Evolutionary conservation across 1,139 yeast genomes (phyloP), one percentile per base, ranked within the genome.

Genomic region (Saccharomyces uvarum): DNA sequence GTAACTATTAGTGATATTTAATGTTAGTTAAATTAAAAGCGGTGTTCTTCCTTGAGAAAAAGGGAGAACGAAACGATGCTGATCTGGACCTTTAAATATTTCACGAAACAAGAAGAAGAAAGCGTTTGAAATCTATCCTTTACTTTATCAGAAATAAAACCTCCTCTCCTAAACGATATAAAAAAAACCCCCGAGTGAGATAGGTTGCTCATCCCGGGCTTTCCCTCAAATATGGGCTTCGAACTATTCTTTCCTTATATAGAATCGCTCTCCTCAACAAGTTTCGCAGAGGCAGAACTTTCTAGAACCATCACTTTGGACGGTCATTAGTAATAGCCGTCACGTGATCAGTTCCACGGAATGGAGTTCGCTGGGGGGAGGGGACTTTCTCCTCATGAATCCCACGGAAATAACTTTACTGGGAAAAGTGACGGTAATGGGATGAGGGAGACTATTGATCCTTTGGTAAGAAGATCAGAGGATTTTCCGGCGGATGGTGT

Each of bases 201-300:
- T 38, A 11, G 21, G 44, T 19, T 38, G n/a, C 44, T 38, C 44
- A 38, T 38, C 44, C 44, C 44, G 44, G 44, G 44, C 44, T 9
- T 38, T 19, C 44, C 44, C 44, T 26, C 5, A 24, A 38, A 38
- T 16, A 19, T 19, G 26, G 44, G n/a, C n/a, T 38, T 38, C 44
- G 24, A 38, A 38, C 44, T 38, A 38, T 9, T 38, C 44, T 38
- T 38, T 19, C 44, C 44, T 38, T 38, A 38, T 38, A 38, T 38
- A 38, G 44, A 38, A 38, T 19, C 13, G 44, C 44, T 38, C 44
- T 38, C 44, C 44, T 38, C 44, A 38, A 38, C 44, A 38, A 38
- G 26, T 38, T 38, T 38, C 41, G 41, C 26, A 21, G 26, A 38
- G 5, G 19, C 44, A 24, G 44, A 38, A 38, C 8, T 38, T 38